Evolutionary conservation across 2,329 filamentous ascomycete species (phyloP).

Genomic region (Penicillium occitanis): DNA sequence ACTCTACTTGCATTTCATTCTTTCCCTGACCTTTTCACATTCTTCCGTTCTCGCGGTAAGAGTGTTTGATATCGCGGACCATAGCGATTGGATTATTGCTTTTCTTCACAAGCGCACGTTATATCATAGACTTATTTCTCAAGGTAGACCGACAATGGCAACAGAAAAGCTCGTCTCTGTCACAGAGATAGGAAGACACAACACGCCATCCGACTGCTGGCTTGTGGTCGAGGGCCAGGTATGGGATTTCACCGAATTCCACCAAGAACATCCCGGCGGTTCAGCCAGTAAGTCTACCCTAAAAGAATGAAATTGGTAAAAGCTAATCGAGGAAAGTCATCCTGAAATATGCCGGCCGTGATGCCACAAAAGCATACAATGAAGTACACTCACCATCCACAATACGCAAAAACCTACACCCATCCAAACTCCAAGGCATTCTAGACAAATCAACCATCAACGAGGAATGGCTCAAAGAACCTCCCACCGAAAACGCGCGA

Average conservation of each 20-base stretch:
- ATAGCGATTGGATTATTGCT: neutral
- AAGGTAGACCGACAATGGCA: slow-evolving; percentile 27
- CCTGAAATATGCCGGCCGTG: slow-evolving; percentile 46
- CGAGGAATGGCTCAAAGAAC: slow-evolving; percentile 49
- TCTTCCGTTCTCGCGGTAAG: neutral
- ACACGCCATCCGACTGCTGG: slow-evolving; percentile 57
- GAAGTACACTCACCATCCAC: slow-evolving; percentile 51
- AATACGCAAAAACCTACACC: slow-evolving; percentile 43
- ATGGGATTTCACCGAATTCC: slow-evolving; percentile 67
- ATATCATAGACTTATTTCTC: neutral
- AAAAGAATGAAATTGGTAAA: neutral
- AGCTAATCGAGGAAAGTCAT: slow-evolving; percentile 36
- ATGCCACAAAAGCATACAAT: slow-evolving; percentile 48
- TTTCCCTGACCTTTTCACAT: neutral
- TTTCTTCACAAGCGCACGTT: neutral
- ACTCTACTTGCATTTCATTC: neutral
- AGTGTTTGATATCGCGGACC: neutral
- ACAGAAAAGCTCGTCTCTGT: slow-evolving; percentile 39
- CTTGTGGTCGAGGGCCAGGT: slow-evolving; percentile 67
- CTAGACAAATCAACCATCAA: slow-evolving; percentile 52
- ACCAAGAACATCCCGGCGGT: slow-evolving; percentile 63
- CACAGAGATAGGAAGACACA: slow-evolving; percentile 52
- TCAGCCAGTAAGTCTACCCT: slow-evolving; percentile 47
- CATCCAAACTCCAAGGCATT: slow-evolving; percentile 51
- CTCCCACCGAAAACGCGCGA: slow-evolving; percentile 34